Evolutionary conservation across 257 asterid species (phyloP).

Genomic region (Euphrasia confusa): DNA sequence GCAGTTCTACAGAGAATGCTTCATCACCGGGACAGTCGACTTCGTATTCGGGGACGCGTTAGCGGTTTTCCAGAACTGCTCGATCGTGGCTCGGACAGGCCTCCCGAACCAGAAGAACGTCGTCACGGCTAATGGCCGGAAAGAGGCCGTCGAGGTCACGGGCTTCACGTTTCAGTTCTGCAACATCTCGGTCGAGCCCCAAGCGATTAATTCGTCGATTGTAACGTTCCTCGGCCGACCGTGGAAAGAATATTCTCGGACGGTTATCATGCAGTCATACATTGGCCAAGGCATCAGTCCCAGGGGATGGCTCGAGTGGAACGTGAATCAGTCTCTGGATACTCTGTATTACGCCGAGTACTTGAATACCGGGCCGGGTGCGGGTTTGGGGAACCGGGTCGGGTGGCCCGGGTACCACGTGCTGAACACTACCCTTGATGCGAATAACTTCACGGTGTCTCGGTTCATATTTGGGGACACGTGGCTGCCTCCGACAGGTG

Average conservation of each 20-base stretch:
- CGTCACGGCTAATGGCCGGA: constrained; percentile 45
- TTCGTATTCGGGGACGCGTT: constrained; percentile 48
- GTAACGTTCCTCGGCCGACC: background rate
- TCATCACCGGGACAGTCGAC: constrained; percentile 42
- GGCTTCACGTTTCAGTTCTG: constrained; percentile 33
- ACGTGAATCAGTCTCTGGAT: background rate
- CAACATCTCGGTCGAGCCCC: constrained; percentile 9
- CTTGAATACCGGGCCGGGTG: background rate
- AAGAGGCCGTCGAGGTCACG: constrained; percentile 32
- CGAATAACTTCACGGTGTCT: background rate
- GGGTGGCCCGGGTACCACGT: background rate
- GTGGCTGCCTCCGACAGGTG: background rate
- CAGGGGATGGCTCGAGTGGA: background rate
- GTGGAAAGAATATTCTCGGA: background rate
- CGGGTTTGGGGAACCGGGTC: background rate
- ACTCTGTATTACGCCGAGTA: background rate
- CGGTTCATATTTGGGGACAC: background rate
- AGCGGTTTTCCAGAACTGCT: constrained; percentile 37
- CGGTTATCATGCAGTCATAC: background rate
- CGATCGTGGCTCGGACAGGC: constrained; percentile 35
- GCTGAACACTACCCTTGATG: background rate
- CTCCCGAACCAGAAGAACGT: constrained; percentile 33
- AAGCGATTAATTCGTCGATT: background rate
- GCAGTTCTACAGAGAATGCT: constrained; percentile 41
- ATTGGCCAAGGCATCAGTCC: background rate